Conservation (phyloP, 352 stramenopile genomes). For the Globisporangium nunn region DNA sequence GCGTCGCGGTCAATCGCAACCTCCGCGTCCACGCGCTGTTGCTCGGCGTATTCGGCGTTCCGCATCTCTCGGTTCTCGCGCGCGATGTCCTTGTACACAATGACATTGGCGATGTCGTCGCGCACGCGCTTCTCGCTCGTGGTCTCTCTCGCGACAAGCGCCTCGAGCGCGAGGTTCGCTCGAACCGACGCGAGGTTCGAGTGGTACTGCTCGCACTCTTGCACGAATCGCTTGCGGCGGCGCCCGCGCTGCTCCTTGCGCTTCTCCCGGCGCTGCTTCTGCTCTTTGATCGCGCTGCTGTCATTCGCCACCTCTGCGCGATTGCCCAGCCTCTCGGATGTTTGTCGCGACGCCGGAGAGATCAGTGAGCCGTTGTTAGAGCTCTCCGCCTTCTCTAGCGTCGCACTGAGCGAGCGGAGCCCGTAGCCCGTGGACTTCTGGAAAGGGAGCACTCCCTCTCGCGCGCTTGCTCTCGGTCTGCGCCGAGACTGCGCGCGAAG, state of each 20-base stretch:
- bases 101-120: slow-evolving; percentile 35
- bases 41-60: slow-evolving; percentile 38
- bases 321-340: slow-evolving; percentile 3
- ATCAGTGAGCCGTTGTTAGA: background rate
- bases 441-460: slow-evolving; percentile 8
- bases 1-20: slow-evolving; percentile 48
- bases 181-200: slow-evolving; percentile 18
- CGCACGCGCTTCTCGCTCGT: slow-evolving; percentile 34
- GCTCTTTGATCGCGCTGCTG: slow-evolving; percentile 31
- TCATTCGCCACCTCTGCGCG: slow-evolving; percentile 3
- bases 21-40: slow-evolving; percentile 33
- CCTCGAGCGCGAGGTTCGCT: slow-evolving; percentile 30
- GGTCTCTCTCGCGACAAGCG: slow-evolving; percentile 37
- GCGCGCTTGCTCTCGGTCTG: slow-evolving; percentile 1
- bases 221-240: slow-evolving; percentile 55
- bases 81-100: slow-evolving; percentile 63
- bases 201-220: slow-evolving; percentile 36
- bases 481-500: slow-evolving; percentile 5
- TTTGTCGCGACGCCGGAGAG: slow-evolving; percentile 1
- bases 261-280: slow-evolving; percentile 39
- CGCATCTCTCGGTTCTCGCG: slow-evolving; percentile 49
- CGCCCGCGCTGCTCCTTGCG: slow-evolving; percentile 43
- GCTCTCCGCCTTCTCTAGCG: slow-evolving; percentile 22
- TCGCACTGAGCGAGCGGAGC: slow-evolving; percentile 49
- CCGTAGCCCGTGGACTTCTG: slow-evolving; percentile 59